A percentile compares a stretch with the other conserved stretches of the same genome.
phyloP scores from a whole-genome alignment of 495 filamentous ascomycete species.

The Neurospora sp. region DNA sequence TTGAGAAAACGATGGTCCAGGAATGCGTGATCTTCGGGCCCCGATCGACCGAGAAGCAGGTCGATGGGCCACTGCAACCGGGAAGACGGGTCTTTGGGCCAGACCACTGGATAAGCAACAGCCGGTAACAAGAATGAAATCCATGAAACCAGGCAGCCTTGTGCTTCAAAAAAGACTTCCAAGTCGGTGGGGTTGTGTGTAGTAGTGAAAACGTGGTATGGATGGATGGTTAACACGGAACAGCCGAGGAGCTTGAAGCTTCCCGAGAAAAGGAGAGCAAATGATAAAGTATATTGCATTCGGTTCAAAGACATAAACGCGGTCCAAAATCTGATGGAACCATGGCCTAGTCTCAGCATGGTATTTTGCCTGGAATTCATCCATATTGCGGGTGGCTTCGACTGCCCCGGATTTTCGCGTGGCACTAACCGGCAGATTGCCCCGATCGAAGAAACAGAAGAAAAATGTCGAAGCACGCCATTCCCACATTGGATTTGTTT shows the following conservation, averaged over 20 bases:
- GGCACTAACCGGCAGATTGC: conserved; percentile 1
- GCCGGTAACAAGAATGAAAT: neutral
- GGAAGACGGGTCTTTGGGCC: neutral
- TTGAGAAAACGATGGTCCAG: neutral
- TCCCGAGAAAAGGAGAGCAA: neutral
- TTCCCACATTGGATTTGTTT: neutral
- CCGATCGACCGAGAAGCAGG: neutral
- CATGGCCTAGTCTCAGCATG: neutral
- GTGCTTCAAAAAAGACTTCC: neutral
- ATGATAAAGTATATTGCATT: neutral
- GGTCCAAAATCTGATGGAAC: neutral
- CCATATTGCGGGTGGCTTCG: conserved; percentile 2
- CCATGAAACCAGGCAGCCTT: neutral
- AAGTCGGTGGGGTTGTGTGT: neutral
- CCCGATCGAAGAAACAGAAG: neutral
- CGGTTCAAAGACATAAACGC: neutral
- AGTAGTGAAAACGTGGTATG: conserved; percentile 1
- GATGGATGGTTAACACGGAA: neutral
- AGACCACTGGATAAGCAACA: neutral
- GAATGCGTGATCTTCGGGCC: neutral
- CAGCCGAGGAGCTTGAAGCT: neutral
- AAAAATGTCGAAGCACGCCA: neutral
- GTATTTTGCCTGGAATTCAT: neutral
- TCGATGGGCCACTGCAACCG: neutral
- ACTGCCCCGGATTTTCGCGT: neutral